Base-by-base conservation (phyloP, 345 rosid genomes). In the Moricandia arvensis region DNA sequence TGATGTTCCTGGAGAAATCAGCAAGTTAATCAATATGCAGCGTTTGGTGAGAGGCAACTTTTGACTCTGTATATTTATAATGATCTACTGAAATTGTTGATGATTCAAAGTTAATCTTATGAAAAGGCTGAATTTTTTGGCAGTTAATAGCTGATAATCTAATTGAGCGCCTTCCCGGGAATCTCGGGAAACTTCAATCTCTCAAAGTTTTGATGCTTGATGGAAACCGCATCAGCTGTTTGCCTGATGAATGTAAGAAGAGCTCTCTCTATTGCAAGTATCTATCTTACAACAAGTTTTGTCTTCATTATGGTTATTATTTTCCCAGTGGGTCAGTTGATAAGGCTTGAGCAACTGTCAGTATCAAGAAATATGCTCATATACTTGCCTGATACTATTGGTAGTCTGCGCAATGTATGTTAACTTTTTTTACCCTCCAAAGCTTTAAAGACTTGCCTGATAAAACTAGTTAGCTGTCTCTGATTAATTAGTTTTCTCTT, bases 391-490 rank as follows among this genome's bases (percentile, higher is more conserved):
- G 91, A 90, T 59, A 91, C 98, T 41, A 88, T 94, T 76, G 98
- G 98, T 80, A 94, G 97, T 81, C 76, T 94, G 81, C 97, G 93
- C 75, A 90, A 87, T 84, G 97, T 91, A 83, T 84, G 98, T 86
- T 12, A 54, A 24, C 74, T 74, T 26, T 26, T n/a, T 69, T 59
- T 69, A 21, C 31, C 64, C 33, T 24, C 3, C 8, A 60, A 35
- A 79, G 13, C 33, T 34, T n/a, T 66, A 54, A 59, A 72, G n/a
- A 55, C 47, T 51, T 30, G 18, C 43, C 58, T 49, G 49, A 4
- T 6, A 49, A 2, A 33, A 5, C 11, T 18, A 69, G 43, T 13
- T 8, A 62, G 27, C 3, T 29, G 45, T 55, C 37, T 76, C 30
- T 63, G 7, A 30, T 76, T 7, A 70, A 31, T 24, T 55, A 31